Evolutionary conservation across 257 asterid species (phyloP).

Genomic region (Thymus mandschuricus): DNA sequence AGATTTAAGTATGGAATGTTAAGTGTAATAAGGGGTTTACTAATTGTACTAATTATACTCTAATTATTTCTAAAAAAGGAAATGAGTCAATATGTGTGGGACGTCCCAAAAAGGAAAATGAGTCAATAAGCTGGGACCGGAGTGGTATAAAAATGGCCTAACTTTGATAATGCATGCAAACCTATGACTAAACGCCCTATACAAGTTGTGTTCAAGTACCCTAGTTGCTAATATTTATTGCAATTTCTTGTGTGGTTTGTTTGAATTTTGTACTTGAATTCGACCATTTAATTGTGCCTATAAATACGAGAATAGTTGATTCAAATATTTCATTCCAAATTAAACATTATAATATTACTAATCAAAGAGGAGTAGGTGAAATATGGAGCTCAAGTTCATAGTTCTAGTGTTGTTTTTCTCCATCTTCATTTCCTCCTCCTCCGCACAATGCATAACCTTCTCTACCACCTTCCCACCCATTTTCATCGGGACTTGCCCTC

Average conservation of each 20-base stretch:
- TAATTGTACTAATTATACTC: no score
- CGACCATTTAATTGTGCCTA: neutral
- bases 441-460: neutral
- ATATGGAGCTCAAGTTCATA: neutral
- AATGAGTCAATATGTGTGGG: no score
- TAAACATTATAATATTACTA: no score
- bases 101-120: no score
- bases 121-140: no score
- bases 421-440: neutral
- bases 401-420: neutral
- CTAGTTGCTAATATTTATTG: neutral
- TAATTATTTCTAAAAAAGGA: no score
- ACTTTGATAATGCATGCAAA: neutral
- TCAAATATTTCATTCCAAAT: neutral
- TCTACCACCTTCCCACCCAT: neutral
- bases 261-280: no score
- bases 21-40: no score
- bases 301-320: neutral
- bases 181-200: no score
- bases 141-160: neutral
- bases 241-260: neutral
- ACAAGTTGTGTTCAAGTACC: no score
- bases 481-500: neutral
- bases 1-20: no score
- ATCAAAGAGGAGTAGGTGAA: no score